phyloP scores from a whole-genome alignment of 75 land plant species.

The Pinus albicaulis region DNA sequence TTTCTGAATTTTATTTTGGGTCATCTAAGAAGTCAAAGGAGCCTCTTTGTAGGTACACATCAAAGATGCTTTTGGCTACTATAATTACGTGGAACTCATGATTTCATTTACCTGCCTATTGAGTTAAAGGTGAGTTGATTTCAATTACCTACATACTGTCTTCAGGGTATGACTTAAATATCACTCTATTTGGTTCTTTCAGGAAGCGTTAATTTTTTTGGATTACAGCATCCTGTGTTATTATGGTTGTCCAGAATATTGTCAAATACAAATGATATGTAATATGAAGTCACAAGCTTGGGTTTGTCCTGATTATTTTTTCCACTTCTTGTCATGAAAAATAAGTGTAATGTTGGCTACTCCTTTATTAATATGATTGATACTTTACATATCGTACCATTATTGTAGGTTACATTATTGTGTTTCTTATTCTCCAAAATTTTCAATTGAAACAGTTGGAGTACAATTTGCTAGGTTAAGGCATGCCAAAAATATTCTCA shows the following conservation, averaged over 20 bases:
- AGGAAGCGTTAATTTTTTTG: not conserved
- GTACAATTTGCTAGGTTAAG: not conserved
- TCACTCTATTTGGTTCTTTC: not conserved
- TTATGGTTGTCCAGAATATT: not conserved
- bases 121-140: constrained; percentile 51
- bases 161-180: constrained; percentile 51
- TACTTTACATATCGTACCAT: constrained; percentile 68
- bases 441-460: not conserved
- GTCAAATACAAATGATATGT: not conserved
- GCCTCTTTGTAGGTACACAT: constrained; percentile 13
- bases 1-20: not conserved
- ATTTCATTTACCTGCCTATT: constrained; percentile 24
- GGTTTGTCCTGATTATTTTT: not conserved
- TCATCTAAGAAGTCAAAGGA: not conserved
- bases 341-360: constrained; percentile 97
- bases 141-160: constrained; percentile 84
- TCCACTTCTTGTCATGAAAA: constrained; percentile 37
- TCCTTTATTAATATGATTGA: constrained; percentile 91
- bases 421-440: not conserved
- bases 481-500: not conserved
- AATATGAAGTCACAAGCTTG: not conserved
- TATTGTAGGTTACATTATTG: constrained; percentile 57
- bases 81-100: constrained; percentile 17
- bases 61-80: constrained; percentile 21
- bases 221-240: not conserved